These are phyloP conservation scores for Quercus suber DNA, from an alignment of 306 rosid species.

Conservation along the genomic window DNA sequence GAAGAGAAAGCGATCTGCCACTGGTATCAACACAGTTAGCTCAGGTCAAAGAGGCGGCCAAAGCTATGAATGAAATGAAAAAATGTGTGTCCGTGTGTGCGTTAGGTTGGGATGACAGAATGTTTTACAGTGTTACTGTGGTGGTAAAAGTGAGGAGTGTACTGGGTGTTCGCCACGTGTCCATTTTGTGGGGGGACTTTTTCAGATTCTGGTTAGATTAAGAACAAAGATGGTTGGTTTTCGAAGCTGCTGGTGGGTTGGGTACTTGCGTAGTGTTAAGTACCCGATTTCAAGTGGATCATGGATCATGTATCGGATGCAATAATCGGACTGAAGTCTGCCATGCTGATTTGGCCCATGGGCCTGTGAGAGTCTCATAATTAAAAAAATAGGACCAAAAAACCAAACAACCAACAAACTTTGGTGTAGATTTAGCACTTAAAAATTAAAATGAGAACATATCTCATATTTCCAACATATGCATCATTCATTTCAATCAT, in stretches of 20 bases:
- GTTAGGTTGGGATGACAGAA: background rate
- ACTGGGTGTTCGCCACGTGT: background rate
- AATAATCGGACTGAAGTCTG: background rate
- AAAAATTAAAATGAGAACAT: too few species aligned
- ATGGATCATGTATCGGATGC: background rate
- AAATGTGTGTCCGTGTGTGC: background rate
- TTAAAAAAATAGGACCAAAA: too few species aligned
- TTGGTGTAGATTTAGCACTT: too few species aligned
- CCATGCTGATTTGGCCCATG: too few species aligned
- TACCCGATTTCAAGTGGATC: background rate
- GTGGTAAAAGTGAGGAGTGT: background rate
- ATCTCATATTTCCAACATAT: too few species aligned
- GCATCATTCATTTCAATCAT: too few species aligned
- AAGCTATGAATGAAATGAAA: background rate
- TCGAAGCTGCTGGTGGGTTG: background rate
- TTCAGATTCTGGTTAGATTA: background rate
- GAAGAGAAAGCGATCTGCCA: slow-evolving; percentile 24
- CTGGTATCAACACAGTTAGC: background rate
- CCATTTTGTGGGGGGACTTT: background rate
- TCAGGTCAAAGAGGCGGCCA: slow-evolving; percentile 21
- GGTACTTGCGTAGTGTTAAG: too few species aligned
- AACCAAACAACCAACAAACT: too few species aligned
- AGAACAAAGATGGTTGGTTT: background rate
- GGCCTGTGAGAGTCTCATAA: too few species aligned
- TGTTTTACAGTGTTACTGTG: slow-evolving; percentile 2